phyloP scores from a whole-genome alignment of 352 stramenopile species.

The Thalassiosira sp. region DNA sequence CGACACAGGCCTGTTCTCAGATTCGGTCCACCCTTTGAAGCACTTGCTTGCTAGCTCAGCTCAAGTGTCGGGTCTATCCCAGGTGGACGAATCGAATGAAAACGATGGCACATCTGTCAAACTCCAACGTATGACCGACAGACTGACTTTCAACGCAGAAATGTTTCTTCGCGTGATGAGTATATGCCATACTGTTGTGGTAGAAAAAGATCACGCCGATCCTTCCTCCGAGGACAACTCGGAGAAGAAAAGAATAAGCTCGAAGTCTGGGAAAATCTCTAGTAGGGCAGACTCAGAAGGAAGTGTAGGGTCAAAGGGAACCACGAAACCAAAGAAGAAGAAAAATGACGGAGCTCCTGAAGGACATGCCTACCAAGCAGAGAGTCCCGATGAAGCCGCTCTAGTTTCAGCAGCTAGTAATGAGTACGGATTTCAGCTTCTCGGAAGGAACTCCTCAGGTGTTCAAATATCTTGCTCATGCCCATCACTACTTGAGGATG shows the following conservation, averaged over 20 bases:
- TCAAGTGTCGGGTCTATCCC: neutral
- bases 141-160: constrained; percentile 82
- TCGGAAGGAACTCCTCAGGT: constrained; percentile 71
- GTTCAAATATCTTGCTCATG: constrained; percentile 65
- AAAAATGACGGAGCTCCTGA: constrained; percentile 73
- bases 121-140: constrained; percentile 8
- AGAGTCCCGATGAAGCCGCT: constrained; percentile 83
- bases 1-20: constrained; percentile 19
- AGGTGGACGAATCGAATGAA: constrained; percentile 21
- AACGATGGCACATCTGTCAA: neutral
- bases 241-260: constrained; percentile 6
- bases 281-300: constrained; percentile 16
- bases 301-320: constrained; percentile 19
- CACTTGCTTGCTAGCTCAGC: constrained; percentile 61
- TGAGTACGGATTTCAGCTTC: constrained; percentile 78
- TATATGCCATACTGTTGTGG: constrained; percentile 95
- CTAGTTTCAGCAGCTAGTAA: constrained; percentile 77
- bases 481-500: constrained; percentile 65
- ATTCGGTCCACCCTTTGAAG: constrained; percentile 67
- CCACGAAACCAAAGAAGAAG: constrained; percentile 32
- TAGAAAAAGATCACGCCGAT: constrained; percentile 87
- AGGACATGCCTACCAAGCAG: constrained; percentile 80
- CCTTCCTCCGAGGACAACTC: constrained; percentile 1
- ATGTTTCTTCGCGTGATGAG: constrained; percentile 86
- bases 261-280: constrained; percentile 11